Evolutionary conservation across 176 grass and related monocot species (phyloP).

Genomic region (Tuctoria greenei): DNA sequence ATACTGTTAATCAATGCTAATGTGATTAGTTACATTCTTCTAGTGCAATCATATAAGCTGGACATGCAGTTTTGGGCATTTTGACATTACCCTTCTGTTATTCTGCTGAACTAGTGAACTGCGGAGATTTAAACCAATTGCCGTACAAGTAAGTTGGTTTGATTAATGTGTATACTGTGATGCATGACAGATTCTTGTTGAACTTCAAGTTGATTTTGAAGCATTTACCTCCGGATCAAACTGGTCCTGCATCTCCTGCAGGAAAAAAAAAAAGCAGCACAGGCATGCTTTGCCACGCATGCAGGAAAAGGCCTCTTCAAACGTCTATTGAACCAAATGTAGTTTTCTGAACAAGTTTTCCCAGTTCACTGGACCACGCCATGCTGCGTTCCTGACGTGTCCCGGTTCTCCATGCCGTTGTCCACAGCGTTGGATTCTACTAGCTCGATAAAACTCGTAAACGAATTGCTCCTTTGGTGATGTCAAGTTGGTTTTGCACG

Average conservation of each 20-base stretch:
- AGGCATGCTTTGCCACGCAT: conserved; percentile 27
- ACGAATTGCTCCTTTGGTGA: neutral
- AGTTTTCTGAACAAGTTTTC: neutral
- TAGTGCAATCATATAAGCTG: neutral
- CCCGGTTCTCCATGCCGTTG: neutral
- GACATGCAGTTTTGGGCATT: neutral
- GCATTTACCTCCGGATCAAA: neutral
- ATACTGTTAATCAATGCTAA: neutral
- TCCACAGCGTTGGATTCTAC: neutral
- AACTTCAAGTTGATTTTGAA: neutral
- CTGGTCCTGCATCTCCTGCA: neutral
- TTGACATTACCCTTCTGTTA: neutral
- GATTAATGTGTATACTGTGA: neutral
- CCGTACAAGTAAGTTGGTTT: neutral
- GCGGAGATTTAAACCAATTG: neutral
- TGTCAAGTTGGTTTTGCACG: neutral
- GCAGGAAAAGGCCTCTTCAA: neutral
- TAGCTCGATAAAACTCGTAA: no score
- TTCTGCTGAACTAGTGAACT: neutral
- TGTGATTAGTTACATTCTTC: neutral
- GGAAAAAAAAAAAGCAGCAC: no score
- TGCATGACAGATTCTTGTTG: neutral
- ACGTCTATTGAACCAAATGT: neutral
- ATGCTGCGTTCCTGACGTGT: accelerated
- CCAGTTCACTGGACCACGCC: neutral